Base-by-base conservation (phyloP, 176 grass and related monocot species). In the Avena insularis region DNA sequence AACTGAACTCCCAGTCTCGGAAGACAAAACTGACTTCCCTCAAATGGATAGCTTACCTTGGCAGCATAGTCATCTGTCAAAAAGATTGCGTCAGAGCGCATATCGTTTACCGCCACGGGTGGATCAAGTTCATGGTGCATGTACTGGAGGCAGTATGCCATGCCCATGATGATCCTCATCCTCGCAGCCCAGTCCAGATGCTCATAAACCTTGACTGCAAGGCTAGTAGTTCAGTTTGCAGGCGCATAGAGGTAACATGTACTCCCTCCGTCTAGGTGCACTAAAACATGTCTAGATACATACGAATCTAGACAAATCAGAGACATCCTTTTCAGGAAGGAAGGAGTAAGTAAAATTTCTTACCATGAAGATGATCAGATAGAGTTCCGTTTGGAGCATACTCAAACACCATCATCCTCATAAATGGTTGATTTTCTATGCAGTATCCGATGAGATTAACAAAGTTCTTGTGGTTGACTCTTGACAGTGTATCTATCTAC, bases 111-210 rank as follows among this genome's bases (percentile, higher is more conserved):
- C 16, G 82, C 21, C 6, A 98, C 79, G 31, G 96, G 93, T 35
- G 96, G 96, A 21, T 79, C 81, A 43, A 95, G 84, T 50, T 95
- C 91, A 88, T 97, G 92, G 82, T 97, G 93, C 87, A 94, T 91
- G 65, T 98, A 88, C 83, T 98, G 92, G 77, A 98, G 93, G 83
- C 96, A 96, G 67, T 98, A 98, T 0, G 92, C 80, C 33, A 90
- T 53, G 14, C 96, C 96, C 96, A 96, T 98, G 79, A 96, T 95
- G 74, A 98, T 86, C 85, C 93, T 95, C 93, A 98, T 92, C 93
- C 96, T 94, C 4, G 86, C 93, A 85, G 66, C 65, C 96, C 96
- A 98, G 74, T 92, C 90, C 14, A 98, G 90, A 86, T 87, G 84
- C 70, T 95, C 96, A 80, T 90, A 92, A 86, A 92, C 93, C 84